phyloP scores from a whole-genome alignment of 495 filamentous ascomycete species.

The Cairneyella variabilis region DNA sequence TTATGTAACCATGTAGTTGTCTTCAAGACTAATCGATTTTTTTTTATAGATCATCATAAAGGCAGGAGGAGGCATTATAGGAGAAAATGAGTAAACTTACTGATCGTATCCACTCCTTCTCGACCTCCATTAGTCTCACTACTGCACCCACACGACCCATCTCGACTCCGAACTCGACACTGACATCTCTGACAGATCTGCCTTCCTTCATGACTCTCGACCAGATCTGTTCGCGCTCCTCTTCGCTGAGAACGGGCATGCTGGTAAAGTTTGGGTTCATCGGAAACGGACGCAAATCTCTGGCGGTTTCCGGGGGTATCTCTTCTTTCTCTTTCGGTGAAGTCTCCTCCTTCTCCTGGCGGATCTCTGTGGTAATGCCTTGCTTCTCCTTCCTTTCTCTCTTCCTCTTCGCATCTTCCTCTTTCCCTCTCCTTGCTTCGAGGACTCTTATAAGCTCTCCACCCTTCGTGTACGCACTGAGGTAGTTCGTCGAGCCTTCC shows the following conservation, averaged over 20 bases:
- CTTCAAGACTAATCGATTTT: constrained; percentile 99
- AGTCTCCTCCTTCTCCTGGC: not conserved
- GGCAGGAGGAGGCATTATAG: constrained; percentile 10
- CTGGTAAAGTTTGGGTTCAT: constrained; percentile 67
- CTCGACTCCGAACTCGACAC: constrained; percentile 72
- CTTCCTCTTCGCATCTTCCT: not conserved
- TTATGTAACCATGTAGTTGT: constrained; percentile 77
- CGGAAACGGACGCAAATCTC: constrained; percentile 59
- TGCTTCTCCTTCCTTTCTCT: not conserved
- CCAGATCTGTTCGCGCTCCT: constrained; percentile 73
- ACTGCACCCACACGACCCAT: constrained; percentile 87
- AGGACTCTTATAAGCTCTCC: constrained; percentile 22
- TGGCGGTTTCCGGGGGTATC: constrained; percentile 13
- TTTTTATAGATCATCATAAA: constrained; percentile 53
- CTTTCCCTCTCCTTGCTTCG: constrained; percentile 1
- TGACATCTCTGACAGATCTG: constrained; percentile 71
- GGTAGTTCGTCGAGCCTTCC: constrained; percentile 25
- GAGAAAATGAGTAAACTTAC: constrained; percentile 44
- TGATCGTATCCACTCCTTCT: constrained; percentile 70
- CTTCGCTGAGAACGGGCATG: constrained; percentile 72
- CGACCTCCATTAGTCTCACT: constrained; percentile 80
- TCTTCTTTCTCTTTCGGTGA: not conserved
- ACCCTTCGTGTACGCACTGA: constrained; percentile 17
- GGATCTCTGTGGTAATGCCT: not conserved
- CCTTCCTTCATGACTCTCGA: constrained; percentile 56